Evolutionary conservation across 768 basidiomycete genomes (phyloP), one percentile per base, ranked within the genome.

Genomic region (Obba rivulosa): DNA sequence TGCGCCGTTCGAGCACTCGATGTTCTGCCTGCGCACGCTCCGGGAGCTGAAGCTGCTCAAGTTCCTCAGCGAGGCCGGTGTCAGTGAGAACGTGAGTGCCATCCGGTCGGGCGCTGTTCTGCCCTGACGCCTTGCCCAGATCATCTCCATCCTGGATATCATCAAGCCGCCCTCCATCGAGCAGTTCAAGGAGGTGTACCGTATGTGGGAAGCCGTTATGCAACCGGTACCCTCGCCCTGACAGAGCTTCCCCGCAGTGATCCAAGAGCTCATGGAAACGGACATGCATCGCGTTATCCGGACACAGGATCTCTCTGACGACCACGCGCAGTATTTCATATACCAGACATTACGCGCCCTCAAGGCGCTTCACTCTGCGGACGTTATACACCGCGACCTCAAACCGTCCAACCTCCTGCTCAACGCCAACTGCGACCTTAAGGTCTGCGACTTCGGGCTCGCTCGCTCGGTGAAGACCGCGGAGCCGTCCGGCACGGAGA

Each of bases 361-460:
- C 58, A 97, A 98, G 66, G 93, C 95, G 0, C 76, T 98, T 3
- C 95, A 98, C 63, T 92, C 92, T 0, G 95, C 95, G 25, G 90
- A 95, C 67, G 92, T 99, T 50, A 89, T 99, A 57, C 91, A 93
- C 64, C 83, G 94, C 45, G 95, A 99, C 67, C 82, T 99, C 58
- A 98, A 97, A 63, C 95, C 95, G 0, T 94, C 93, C 31, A 98
- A 98, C 63, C 77, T 98, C 3, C 82, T 98, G n/a, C 76, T 98
- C 50, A 98, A 98, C 62, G 92, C 92, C 55, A 97, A 96, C 65
- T 96, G 93, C 60, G 93, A 96, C 64, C 79, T 96, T 57, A 95
- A 95, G 64, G 91, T 94, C 39, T 80, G 87, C 68, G 95, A 98
- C 64, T 99, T 98, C 64, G 96, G 96, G 43, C 77, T 96, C 31